Percentiles rank a stretch among this genome's conserved stretches.
phyloP scores from a whole-genome alignment of 2,329 filamentous ascomycete species.

The Sclerotinia nivalis region DNA sequence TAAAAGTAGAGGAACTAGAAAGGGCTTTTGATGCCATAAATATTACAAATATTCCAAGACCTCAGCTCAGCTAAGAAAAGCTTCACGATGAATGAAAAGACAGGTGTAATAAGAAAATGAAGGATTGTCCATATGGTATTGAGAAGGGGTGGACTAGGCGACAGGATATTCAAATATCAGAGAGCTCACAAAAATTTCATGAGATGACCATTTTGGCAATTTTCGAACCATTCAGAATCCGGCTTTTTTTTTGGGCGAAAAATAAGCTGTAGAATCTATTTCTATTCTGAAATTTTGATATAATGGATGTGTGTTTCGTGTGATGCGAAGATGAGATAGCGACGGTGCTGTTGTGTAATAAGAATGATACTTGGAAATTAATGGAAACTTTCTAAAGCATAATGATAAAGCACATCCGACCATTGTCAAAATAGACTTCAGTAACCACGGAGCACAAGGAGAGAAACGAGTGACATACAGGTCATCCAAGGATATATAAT shows the following conservation, averaged over 20 bases:
- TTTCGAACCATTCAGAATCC: too few species aligned
- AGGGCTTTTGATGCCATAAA: too few species aligned
- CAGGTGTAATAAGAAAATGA: neutral
- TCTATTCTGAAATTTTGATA: too few species aligned
- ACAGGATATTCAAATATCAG: neutral
- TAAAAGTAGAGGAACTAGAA: too few species aligned
- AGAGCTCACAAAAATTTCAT: neutral
- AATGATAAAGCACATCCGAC: neutral
- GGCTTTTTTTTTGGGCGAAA: too few species aligned
- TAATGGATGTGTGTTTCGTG: neutral
- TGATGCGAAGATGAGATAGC: neutral
- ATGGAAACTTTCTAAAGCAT: neutral
- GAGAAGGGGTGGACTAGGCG: neutral
- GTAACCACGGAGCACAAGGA: neutral
- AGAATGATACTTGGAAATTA: neutral
- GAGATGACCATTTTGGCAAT: neutral
- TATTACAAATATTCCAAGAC: too few species aligned
- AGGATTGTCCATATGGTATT: too few species aligned
- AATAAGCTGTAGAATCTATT: too few species aligned
- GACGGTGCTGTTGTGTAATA: neutral
- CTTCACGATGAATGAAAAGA: neutral
- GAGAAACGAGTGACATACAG: neutral
- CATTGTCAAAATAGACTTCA: neutral
- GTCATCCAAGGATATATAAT: neutral
- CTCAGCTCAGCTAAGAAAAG: neutral